These are phyloP conservation scores for Phytopythium mirpurense DNA, from an alignment of 352 stramenopile genomes.

Conservation along the genomic window DNA sequence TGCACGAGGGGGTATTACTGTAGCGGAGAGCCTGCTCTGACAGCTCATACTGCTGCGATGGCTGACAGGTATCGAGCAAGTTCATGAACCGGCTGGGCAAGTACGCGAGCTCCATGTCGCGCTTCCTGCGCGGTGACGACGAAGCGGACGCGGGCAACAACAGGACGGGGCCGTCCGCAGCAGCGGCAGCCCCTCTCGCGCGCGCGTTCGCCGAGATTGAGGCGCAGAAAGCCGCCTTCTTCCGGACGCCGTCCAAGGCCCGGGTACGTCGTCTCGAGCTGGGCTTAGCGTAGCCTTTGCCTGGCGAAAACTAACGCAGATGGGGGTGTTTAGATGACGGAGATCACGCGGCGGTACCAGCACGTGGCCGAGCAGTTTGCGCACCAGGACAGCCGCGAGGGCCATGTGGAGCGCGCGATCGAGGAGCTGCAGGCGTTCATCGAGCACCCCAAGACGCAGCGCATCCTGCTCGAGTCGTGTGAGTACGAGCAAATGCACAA, in stretches of 20 bases:
- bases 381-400: constrained; percentile 53
- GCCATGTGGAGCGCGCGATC: constrained; percentile 64
- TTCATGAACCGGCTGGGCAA: constrained; percentile 71
- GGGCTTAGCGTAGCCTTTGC: no score
- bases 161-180: constrained; percentile 7
- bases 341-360: constrained; percentile 72
- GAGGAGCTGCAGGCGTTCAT: constrained; percentile 74
- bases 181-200: constrained; percentile 34
- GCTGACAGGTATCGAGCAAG: constrained; percentile 52
- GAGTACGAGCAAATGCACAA: constrained; percentile 54
- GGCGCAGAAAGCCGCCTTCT: constrained; percentile 55
- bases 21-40: no score
- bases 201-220: constrained; percentile 49
- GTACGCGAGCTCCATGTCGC: constrained; percentile 51
- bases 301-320: no score
- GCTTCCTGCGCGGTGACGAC: constrained; percentile 65
- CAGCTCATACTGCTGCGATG: no score
- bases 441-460: constrained; percentile 58
- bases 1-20: no score
- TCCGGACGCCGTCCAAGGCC: constrained; percentile 59
- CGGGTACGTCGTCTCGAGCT: no score
- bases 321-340: constrained; percentile 45
- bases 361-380: constrained; percentile 63
- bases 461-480: constrained; percentile 58
- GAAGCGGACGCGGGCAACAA: constrained; percentile 25